A percentile compares a stretch with the other conserved stretches of the same genome.
phyloP scores from a whole-genome alignment of 2,329 filamentous ascomycete species.

The Fonsecaea nubica region DNA sequence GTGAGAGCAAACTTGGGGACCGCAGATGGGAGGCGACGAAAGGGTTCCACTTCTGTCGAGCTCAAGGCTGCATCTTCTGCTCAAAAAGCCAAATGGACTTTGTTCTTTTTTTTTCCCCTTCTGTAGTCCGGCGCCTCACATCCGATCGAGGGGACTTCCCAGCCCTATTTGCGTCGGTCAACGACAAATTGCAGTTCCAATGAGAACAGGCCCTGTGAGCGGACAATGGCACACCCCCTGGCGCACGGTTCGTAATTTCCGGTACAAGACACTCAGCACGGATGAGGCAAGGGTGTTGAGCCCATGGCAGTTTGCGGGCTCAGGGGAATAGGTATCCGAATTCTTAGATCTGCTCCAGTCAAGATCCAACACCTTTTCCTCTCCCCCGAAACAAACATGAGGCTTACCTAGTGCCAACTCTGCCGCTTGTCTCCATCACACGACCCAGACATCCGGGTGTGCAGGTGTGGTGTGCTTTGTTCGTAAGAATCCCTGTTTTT shows the following conservation, averaged over 20 bases:
- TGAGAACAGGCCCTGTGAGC: not conserved
- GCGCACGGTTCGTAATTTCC: conserved; percentile 11
- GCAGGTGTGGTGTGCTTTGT: not conserved
- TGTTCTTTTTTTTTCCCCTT: not conserved
- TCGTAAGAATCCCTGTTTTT: not conserved
- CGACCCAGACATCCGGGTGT: not conserved
- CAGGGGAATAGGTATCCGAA: not conserved
- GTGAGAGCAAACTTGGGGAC: conserved; percentile 1
- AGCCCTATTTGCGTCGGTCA: not conserved
- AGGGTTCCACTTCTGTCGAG: not conserved
- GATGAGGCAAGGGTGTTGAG: conserved; percentile 1
- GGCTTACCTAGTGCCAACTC: conserved; percentile 2
- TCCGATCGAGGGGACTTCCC: not conserved
- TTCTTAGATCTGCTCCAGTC: conserved; percentile 3
- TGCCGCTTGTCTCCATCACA: conserved; percentile 2
- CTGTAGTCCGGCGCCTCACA: conserved; percentile 12
- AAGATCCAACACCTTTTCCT: not conserved
- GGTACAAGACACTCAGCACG: not conserved
- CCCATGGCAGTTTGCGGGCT: not conserved
- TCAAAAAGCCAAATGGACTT: not conserved
- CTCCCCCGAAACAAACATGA: conserved; percentile 6
- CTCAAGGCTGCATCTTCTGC: conserved; percentile 4
- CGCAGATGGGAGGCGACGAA: not conserved
- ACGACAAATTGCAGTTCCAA: conserved; percentile 7
- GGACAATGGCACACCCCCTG: not conserved